Base-by-base conservation (phyloP, 106 monocot genomes). In the Phalaenopsis equestris region DNA sequence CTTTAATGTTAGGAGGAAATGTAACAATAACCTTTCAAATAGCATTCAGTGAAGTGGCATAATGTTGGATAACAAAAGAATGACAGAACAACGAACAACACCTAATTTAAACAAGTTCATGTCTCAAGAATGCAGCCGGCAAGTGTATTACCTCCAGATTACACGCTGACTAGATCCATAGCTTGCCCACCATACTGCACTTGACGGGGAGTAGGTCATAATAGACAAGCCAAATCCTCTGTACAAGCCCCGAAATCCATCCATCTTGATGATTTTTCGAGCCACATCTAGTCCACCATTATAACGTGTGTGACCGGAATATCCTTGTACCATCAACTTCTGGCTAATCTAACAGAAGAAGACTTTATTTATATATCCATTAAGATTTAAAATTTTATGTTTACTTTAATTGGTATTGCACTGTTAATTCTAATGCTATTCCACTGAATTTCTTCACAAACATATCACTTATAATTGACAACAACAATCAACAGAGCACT, bases 101-200 rank as follows among this genome's bases (percentile, higher is more conserved):
- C 38, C 15, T 5, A 70, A 19, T 70, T 45, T 43, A 42, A 18
- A 76, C 2, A 76, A 23, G 49, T 30, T 23, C 23, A 48, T 45
- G 43, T 74, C 5, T 18, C 1, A 42, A 74, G 10, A 30, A 52
- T 49, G 46, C 10, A 46, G 72, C 75, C 72, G 46, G 55, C 30
- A 39, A 47, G 47, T 15, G 24, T 36, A 83, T 84, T 79, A 99
- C 99, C 84, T 93, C 99, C 99, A 99, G 46, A 99, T 90, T 56
- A 95, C 75, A 17, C 95, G 88, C 83, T 95, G 99, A 75, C 95
- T 99, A 43, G 93, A 93, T 24, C 99, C 99, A 90, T 99, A 99
- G 64, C 91, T 99, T 82, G 99, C 99, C 99, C 99, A 99, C 99
- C 99, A 99, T 24, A 99, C 95, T 79, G 95, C 99, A 93, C 99